Conservation (phyloP, 345 rosid genomes). For the Aethionema arabicum region DNA sequence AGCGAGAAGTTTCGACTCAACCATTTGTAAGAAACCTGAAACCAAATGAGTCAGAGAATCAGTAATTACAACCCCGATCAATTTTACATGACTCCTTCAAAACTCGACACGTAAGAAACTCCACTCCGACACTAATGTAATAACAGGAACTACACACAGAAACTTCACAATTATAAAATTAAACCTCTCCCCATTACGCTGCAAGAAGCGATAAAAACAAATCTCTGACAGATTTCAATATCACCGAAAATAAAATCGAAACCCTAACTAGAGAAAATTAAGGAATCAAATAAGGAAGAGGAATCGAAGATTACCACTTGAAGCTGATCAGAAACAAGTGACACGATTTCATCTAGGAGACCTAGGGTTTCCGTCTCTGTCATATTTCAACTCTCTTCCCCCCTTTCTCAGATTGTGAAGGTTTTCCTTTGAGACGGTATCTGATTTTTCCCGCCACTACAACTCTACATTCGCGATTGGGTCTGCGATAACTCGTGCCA, state of each 20-base stretch:
- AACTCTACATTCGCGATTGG: conserved; percentile 20
- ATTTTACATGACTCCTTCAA: conserved; percentile 10
- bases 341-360: conserved; percentile 60
- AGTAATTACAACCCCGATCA: conserved; percentile 6
- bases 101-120: neutral
- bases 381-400: conserved; percentile 30
- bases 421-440: conserved; percentile 27
- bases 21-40: conserved; percentile 98
- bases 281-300: neutral
- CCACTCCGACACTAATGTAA: neutral
- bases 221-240: neutral
- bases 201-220: neutral
- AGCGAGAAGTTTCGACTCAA: conserved; percentile 77
- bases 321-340: conserved; percentile 73
- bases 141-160: conserved; percentile 4
- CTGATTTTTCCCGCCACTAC: conserved; percentile 50
- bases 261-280: conserved; percentile 17
- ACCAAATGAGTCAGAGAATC: conserved; percentile 21
- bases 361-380: conserved; percentile 66
- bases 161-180: conserved; percentile 13
- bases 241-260: conserved; percentile 14
- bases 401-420: conserved; percentile 36
- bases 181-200: neutral
- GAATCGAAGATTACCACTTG: conserved; percentile 56
- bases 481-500: conserved; percentile 2